phyloP scores from a whole-genome alignment of 495 filamentous ascomycete species.

The Cenococcum geophilum region DNA sequence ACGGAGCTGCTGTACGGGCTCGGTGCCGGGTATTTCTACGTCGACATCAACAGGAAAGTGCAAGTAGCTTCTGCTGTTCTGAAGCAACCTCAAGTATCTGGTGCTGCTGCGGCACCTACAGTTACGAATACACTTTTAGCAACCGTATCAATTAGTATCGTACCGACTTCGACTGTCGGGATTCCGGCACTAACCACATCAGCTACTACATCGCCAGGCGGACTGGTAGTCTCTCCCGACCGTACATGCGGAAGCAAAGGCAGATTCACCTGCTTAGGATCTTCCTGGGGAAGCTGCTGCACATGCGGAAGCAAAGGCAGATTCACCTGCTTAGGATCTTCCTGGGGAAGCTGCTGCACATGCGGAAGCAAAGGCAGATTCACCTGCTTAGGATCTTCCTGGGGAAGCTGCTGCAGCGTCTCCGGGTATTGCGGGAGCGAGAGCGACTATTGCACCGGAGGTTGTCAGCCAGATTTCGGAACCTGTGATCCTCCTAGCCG shows the following conservation, averaged over 20 bases:
- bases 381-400: not conserved
- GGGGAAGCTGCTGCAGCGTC: slow-evolving; percentile 2
- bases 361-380: slow-evolving; percentile 1
- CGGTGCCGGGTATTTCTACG: not conserved
- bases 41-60: not conserved
- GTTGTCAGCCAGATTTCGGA: not conserved
- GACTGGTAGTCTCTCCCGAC: not conserved
- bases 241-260: not conserved
- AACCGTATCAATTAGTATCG: not conserved
- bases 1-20: slow-evolving; percentile 1
- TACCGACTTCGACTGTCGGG: not conserved
- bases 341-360: too few relatives aligned
- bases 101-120: not conserved
- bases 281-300: too few relatives aligned
- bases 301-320: too few relatives aligned
- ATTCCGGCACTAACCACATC: not conserved
- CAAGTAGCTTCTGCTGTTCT: not conserved
- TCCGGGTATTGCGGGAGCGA: not conserved
- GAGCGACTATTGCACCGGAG: not conserved
- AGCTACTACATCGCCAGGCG: not conserved
- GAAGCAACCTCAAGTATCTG: not conserved
- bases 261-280: too few relatives aligned
- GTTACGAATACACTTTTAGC: not conserved
- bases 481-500: not conserved
- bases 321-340: too few relatives aligned